These are phyloP conservation scores for Metschnikowia sp. DNA, from an alignment of 805 yeast species.

Conservation along the genomic window DNA sequence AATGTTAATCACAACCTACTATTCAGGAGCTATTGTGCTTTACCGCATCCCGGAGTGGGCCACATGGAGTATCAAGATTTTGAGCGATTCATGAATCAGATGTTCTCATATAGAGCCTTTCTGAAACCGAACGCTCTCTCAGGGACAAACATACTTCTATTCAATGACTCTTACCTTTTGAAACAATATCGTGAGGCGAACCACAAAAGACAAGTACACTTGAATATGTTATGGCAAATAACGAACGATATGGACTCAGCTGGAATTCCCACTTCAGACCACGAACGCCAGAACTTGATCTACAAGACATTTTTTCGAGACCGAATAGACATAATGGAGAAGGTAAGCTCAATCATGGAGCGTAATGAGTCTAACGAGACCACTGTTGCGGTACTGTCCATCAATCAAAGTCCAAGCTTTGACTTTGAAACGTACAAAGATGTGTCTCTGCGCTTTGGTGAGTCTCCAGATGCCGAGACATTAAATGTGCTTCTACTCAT, in stretches of 20 bases:
- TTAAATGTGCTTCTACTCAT: slow-evolving; percentile 25
- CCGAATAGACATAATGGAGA: slow-evolving; percentile 18
- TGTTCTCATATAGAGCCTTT: slow-evolving; percentile 24
- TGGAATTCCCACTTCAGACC: slow-evolving; percentile 25
- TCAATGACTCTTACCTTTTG: slow-evolving; percentile 2
- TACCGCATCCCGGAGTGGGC: slow-evolving; percentile 26
- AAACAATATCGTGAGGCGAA: slow-evolving; percentile 19
- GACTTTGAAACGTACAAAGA: slow-evolving; percentile 20
- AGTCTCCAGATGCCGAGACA: slow-evolving; percentile 16
- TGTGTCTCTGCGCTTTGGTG: slow-evolving; percentile 15
- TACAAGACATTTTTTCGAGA: slow-evolving; percentile 33
- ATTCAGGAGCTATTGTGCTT: slow-evolving; percentile 23
- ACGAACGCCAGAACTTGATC: slow-evolving; percentile 29
- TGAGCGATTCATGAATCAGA: slow-evolving; percentile 24
- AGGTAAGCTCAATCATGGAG: slow-evolving; percentile 6
- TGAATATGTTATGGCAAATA: slow-evolving; percentile 21
- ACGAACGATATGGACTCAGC: slow-evolving; percentile 26
- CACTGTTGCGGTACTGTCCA: neutral
- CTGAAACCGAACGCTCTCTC: slow-evolving; percentile 24
- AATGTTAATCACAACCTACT: slow-evolving; percentile 26
- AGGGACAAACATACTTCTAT: slow-evolving; percentile 5
- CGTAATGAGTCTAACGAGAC: neutral
- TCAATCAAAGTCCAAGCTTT: slow-evolving; percentile 14
- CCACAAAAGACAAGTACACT: slow-evolving; percentile 19
- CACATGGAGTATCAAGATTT: slow-evolving; percentile 26